Base-by-base conservation (phyloP, 1,284 basidiomycete species). In the Sphagnurus paluster region DNA sequence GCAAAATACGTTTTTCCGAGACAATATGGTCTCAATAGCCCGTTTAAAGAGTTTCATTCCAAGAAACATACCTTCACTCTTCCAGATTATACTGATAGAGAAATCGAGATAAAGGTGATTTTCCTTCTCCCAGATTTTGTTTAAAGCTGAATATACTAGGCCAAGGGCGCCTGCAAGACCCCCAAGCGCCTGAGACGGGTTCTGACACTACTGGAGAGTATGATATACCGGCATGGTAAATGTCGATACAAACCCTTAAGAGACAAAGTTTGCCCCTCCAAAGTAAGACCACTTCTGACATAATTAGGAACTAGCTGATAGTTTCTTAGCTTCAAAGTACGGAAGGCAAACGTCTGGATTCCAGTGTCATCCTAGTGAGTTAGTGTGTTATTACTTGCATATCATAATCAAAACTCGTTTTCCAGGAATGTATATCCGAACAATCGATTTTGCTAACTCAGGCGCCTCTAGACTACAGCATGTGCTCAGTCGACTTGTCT, bases 1-100 rank as follows among this genome's bases (percentile, higher is more conserved):
- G 74, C 84, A 17, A 93, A 92, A 68, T 90, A 94, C 60, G 70
- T 96, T 0, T 95, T 95, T 56, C 84, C 91, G 5, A 74, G 82
- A 23, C 88, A 93, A 54, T 91, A 86, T 55, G 76, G 77, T 0
- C 64, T 95, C 1, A 63, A 74, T 9, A 88, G 73, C 52, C 74
- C 82, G 2, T 93, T 79, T 58, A 45, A 48, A 44, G 33, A 46
- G 48, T 16, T 46, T 37, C 57, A 36, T 45, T 51, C 46, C 44
- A 72, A 57, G 53, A 58, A 52, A 23, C 56, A 65, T 38, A 37
- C 52, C 0, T 63, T 61, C 34, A 55, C 59, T 14, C 39, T 69
- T 39, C 70, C 75, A 2, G 76, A 87, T 56, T 85, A 81, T 57
- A 59, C 66, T 8, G 77, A 87, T 55, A 74, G 85, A 53, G 89